A percentile compares a stretch with the other conserved stretches of the same genome.
These are phyloP conservation scores for Geopyxis carbonaria DNA, from an alignment of 495 filamentous ascomycete genomes.

Conservation along the genomic window DNA sequence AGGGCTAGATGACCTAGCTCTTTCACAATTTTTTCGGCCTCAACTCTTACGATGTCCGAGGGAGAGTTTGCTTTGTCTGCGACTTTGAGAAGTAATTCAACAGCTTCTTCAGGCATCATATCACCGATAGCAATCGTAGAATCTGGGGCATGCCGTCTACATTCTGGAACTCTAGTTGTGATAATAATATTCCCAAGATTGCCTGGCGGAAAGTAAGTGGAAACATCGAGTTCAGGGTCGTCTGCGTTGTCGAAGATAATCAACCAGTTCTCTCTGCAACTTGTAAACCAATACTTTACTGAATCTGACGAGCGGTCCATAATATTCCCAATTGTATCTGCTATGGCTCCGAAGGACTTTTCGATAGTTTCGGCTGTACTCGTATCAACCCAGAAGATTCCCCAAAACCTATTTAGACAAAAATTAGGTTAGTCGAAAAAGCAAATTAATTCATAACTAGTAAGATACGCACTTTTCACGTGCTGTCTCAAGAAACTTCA, in stretches of 20 bases:
- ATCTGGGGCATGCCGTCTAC: slow-evolving; percentile 16
- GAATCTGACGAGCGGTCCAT: slow-evolving; percentile 4
- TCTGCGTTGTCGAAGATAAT: slow-evolving; percentile 31
- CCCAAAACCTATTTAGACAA: slow-evolving; percentile 24
- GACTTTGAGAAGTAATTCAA: slow-evolving; percentile 4
- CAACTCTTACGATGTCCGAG: neutral
- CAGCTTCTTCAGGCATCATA: slow-evolving; percentile 20
- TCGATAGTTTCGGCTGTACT: slow-evolving; percentile 12
- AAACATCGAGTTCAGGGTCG: slow-evolving; percentile 20
- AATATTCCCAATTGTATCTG: slow-evolving; percentile 7
- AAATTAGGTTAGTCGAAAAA: too few relatives aligned
- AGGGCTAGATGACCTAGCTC: slow-evolving; percentile 8
- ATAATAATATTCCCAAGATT: slow-evolving; percentile 25
- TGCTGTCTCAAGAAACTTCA: too few relatives aligned
- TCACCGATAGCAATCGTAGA: slow-evolving; percentile 17
- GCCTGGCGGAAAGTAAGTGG: slow-evolving; percentile 23
- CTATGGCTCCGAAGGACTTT: slow-evolving; percentile 12
- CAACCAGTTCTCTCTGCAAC: slow-evolving; percentile 15
- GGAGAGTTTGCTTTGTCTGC: too few relatives aligned
- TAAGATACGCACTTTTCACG: too few relatives aligned
- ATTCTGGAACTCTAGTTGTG: slow-evolving; percentile 26
- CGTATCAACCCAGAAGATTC: slow-evolving; percentile 23
- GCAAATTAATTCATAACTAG: too few relatives aligned
- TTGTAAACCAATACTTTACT: slow-evolving; percentile 17
- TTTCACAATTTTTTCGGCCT: slow-evolving; percentile 2